A percentile compares a stretch with the other conserved stretches of the same genome.
These are phyloP conservation scores for Starmera caribaea DNA, from an alignment of 805 yeast species.

Conservation along the genomic window DNA sequence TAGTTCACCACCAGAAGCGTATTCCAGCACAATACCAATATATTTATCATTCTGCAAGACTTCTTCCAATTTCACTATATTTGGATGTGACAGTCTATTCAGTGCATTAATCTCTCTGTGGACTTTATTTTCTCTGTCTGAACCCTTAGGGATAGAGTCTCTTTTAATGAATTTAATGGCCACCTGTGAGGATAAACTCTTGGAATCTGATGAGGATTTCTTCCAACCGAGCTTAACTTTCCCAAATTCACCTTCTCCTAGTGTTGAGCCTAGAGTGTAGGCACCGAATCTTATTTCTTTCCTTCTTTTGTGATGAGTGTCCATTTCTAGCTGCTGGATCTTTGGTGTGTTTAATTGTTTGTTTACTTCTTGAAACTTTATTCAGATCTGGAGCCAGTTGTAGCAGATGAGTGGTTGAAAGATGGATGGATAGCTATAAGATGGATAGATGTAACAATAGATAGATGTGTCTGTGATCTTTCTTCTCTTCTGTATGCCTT, in stretches of 20 bases:
- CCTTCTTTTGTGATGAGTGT: conserved; percentile 24
- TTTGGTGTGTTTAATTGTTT: conserved; percentile 2
- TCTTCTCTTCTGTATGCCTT: no score
- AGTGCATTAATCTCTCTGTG: conserved; percentile 90
- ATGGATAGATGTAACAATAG: no score
- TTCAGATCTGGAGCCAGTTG: not conserved
- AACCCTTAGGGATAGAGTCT: conserved; percentile 78
- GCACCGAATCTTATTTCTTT: conserved; percentile 82
- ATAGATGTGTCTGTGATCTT: no score
- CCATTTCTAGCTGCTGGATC: conserved; percentile 1
- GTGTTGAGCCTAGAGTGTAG: conserved; percentile 81
- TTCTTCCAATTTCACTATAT: conserved; percentile 84
- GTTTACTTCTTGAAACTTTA: not conserved
- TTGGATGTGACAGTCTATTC: conserved; percentile 82
- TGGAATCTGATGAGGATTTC: conserved; percentile 38
- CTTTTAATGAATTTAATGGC: conserved; percentile 90
- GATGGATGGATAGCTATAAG: no score
- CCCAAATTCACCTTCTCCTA: conserved; percentile 98
- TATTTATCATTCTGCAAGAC: conserved; percentile 90
- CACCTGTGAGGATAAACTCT: conserved; percentile 59
- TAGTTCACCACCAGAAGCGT: conserved; percentile 95
- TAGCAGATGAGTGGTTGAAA: not conserved
- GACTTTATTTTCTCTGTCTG: conserved; percentile 80
- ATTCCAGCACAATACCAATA: conserved; percentile 92
- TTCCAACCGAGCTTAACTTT: conserved; percentile 96